Conservation (phyloP, 495 filamentous ascomycete species). For the Pseudotulostoma volvatum region DNA sequence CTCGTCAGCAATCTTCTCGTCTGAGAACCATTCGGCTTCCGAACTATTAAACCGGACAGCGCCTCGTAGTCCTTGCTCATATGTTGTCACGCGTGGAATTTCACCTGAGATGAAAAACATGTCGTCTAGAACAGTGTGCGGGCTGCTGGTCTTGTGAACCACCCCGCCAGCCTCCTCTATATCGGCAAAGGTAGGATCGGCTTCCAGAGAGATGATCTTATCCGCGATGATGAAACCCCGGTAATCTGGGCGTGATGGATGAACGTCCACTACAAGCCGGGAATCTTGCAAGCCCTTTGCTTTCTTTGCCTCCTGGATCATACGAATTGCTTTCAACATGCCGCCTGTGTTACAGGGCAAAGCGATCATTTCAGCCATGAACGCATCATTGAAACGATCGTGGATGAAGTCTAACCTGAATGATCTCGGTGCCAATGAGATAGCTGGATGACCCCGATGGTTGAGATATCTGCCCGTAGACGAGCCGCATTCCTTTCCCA, state of each 20-base stretch:
- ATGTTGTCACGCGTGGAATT: conserved; percentile 37
- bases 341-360: conserved; percentile 23
- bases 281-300: conserved; percentile 10
- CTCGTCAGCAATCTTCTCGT: conserved; percentile 41
- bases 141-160: conserved; percentile 25
- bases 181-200: conserved; percentile 40
- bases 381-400: not conserved
- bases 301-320: conserved; percentile 32
- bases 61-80: conserved; percentile 34
- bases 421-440: conserved; percentile 56
- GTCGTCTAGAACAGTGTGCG: conserved; percentile 36
- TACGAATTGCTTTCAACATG: conserved; percentile 26
- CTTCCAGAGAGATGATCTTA: conserved; percentile 34
- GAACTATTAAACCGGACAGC: conserved; percentile 31
- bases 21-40: conserved; percentile 34
- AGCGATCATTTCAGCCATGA: conserved; percentile 4
- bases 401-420: conserved; percentile 18
- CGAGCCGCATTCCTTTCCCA: conserved; percentile 40
- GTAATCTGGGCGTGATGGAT: conserved; percentile 38
- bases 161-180: conserved; percentile 30
- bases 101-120: conserved; percentile 42
- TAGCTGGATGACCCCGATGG: conserved; percentile 60
- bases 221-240: conserved; percentile 32
- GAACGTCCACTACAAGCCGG: conserved; percentile 33
- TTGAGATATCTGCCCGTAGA: conserved; percentile 35